Conservation (phyloP, 73 alveolate species). For the Uronychia binucleata region DNA sequence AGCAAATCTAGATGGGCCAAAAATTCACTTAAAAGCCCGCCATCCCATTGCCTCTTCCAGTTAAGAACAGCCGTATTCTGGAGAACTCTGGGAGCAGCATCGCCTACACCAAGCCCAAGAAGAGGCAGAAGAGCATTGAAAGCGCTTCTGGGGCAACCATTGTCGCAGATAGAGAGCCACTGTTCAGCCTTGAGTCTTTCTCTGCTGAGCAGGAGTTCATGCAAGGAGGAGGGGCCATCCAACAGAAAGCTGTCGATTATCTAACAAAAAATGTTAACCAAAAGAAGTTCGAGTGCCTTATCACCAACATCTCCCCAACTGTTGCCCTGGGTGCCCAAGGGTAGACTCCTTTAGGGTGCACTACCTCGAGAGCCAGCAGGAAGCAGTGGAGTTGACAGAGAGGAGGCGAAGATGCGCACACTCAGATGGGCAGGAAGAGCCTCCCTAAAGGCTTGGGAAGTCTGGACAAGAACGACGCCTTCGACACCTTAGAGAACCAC, state of each 20-base stretch:
- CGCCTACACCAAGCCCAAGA: background rate
- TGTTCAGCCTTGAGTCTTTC: background rate
- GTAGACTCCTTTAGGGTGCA: background rate
- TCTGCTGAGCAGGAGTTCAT: too few species aligned
- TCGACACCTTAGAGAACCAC: background rate
- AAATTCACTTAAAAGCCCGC: background rate
- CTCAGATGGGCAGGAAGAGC: background rate
- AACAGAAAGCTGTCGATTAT: background rate
- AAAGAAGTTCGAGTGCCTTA: background rate
- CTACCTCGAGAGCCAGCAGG: background rate
- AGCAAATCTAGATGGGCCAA: background rate
- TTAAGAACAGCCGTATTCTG: background rate
- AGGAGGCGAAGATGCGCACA: background rate
- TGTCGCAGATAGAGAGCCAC: too few species aligned
- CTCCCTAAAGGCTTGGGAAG: background rate
- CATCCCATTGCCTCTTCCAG: background rate
- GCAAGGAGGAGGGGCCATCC: too few species aligned
- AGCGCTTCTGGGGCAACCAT: background rate
- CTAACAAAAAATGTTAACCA: background rate
- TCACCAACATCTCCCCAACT: background rate
- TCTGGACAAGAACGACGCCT: background rate
- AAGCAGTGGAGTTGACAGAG: background rate
- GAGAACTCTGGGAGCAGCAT: background rate
- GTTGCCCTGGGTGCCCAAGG: background rate
- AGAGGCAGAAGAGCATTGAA: background rate